phyloP scores from a whole-genome alignment of 345 rosid genomes.

The Eucalyptus sp. region DNA sequence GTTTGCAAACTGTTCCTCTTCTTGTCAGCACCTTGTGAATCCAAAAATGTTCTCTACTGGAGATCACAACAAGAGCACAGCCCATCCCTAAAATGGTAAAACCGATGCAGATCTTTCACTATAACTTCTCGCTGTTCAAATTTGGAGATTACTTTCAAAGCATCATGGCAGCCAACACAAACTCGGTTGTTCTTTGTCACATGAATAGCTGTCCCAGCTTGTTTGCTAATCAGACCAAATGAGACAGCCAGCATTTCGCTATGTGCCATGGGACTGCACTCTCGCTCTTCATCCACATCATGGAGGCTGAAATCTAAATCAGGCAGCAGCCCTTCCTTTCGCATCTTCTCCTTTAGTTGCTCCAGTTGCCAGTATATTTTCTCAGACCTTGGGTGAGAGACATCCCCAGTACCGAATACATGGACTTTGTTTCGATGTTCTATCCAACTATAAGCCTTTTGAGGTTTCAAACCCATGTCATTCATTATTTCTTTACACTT shows the following conservation, averaged over 20 bases:
- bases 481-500: conserved; percentile 11
- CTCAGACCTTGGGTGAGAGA: conserved; percentile 41
- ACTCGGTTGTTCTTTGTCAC: conserved; percentile 25
- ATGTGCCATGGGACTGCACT: conserved; percentile 25
- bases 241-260: conserved; percentile 49
- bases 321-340: background rate
- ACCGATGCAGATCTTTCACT: conserved; percentile 23
- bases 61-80: conserved; percentile 24
- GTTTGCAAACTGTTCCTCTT: background rate
- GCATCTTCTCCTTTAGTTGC: conserved; percentile 18
- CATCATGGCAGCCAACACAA: conserved; percentile 28
- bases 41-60: background rate
- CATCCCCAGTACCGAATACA: conserved; percentile 40
- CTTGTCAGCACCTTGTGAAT: background rate
- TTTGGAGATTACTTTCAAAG: conserved; percentile 19
- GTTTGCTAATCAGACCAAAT: conserved; percentile 36
- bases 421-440: conserved; percentile 42
- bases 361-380: conserved; percentile 25
- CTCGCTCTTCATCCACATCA: conserved; percentile 38
- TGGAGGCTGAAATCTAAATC: conserved; percentile 14
- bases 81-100: conserved; percentile 36
- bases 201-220: conserved; percentile 11
- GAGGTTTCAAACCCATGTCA: conserved; percentile 38
- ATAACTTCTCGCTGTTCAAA: conserved; percentile 22
- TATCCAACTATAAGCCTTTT: conserved; percentile 41